Conservation (phyloP, 164 flowering plant species). For the Vitis cinerea region DNA sequence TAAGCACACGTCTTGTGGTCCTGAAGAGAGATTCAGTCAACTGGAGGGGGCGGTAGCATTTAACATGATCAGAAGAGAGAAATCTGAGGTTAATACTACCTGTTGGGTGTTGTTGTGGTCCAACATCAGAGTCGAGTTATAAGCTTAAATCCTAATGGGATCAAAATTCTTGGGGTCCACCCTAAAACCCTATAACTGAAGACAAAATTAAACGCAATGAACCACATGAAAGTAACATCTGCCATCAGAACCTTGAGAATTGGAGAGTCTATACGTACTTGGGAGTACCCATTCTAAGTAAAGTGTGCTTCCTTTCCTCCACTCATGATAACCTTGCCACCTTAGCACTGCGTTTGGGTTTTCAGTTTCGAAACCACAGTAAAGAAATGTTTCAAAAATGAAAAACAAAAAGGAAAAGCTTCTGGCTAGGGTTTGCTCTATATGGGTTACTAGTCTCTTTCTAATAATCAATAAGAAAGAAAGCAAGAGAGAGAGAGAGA, state of each 20-base stretch:
- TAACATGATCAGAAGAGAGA: neutral
- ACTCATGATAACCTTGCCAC: neutral
- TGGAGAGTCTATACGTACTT: neutral
- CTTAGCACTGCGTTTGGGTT: neutral
- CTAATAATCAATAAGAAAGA: slow-evolving; percentile 11
- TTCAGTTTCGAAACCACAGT: neutral
- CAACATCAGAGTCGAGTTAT: too few relatives aligned
- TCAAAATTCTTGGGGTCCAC: too few relatives aligned
- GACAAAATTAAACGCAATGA: too few relatives aligned
- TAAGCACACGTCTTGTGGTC: neutral
- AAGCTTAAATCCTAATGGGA: too few relatives aligned
- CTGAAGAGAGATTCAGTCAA: neutral
- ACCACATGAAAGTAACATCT: slow-evolving; percentile 7
- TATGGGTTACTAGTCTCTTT: slow-evolving; percentile 21
- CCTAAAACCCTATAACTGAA: too few relatives aligned
- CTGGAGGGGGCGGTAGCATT: neutral
- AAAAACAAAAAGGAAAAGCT: neutral
- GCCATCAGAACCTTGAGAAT: neutral
- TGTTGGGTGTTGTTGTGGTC: neutral
- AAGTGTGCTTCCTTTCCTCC: too few relatives aligned
- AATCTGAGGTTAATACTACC: neutral
- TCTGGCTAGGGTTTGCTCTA: slow-evolving; percentile 18
- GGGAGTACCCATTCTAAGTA: too few relatives aligned
- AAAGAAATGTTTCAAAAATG: neutral
- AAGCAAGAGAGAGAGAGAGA: slow-evolving; percentile 10